Percentiles rank a stretch among this genome's conserved stretches.
Conservation (phyloP, 371 early-diverging fungal genomes). For the Mortierella sp. region DNA sequence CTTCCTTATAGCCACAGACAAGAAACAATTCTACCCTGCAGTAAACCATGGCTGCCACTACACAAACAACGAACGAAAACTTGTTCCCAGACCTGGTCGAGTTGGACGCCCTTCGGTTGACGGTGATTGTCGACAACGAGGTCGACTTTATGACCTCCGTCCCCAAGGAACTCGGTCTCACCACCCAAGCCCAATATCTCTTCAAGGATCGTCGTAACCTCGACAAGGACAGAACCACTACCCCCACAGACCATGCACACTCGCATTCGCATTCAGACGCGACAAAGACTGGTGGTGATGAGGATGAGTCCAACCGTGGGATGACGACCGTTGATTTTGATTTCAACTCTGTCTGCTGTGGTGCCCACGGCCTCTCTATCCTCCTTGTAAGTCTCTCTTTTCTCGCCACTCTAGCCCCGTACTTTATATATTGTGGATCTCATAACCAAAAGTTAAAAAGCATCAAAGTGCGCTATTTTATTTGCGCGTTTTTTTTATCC, state of each 20-base stretch:
- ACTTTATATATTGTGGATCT: not conserved
- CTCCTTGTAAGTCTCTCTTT: conserved; percentile 20
- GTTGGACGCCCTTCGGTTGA: conserved; percentile 43
- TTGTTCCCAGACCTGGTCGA: conserved; percentile 43
- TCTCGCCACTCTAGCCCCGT: not conserved
- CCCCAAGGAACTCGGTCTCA: conserved; percentile 34
- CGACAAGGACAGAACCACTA: conserved; percentile 33
- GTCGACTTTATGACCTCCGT: conserved; percentile 46
- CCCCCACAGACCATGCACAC: not conserved
- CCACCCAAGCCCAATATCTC: conserved; percentile 21
- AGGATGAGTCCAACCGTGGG: not conserved
- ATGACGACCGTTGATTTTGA: conserved; percentile 34
- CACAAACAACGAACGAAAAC: conserved; percentile 7
- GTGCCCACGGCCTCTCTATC: conserved; percentile 50
- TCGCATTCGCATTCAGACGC: not conserved
- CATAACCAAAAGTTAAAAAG: not conserved
- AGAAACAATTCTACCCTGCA: no score
- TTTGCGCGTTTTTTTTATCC: not conserved
- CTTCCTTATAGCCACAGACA: not conserved
- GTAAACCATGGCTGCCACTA: not conserved
- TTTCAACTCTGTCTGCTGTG: conserved; percentile 44
- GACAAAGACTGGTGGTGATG: not conserved
- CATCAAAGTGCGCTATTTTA: not conserved
- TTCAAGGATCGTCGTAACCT: conserved; percentile 31
- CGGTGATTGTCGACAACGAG: conserved; percentile 53